Percentiles rank a stretch among this genome's conserved stretches.
These are phyloP conservation scores for Lolium multiflorum DNA, from an alignment of 176 grass and related monocot genomes.

Conservation along the genomic window DNA sequence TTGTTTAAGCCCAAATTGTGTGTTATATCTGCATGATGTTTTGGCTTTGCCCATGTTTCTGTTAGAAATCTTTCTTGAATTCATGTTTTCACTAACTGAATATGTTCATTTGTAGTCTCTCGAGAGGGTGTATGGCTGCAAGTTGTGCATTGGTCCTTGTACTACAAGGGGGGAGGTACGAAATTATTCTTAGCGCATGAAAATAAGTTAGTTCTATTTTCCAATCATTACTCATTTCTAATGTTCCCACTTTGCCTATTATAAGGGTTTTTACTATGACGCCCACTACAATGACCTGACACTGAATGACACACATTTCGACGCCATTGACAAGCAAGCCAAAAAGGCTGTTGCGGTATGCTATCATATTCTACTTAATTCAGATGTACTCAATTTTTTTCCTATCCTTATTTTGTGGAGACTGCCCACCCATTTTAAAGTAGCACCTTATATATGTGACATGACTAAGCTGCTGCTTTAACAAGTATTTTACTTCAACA, in stretches of 20 bases:
- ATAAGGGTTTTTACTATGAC: slow-evolving; percentile 98
- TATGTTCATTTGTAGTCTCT: slow-evolving; percentile 61
- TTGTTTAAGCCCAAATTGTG: background rate
- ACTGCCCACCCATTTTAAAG: background rate
- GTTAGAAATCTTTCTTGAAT: background rate
- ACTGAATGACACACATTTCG: slow-evolving; percentile 89
- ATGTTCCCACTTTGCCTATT: slow-evolving; percentile 38
- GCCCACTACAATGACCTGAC: slow-evolving; percentile 84
- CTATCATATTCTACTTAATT: slow-evolving; percentile 29
- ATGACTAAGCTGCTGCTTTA: slow-evolving; percentile 29
- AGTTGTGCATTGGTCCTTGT: slow-evolving; percentile 97
- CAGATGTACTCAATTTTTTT: slow-evolving; percentile 13
- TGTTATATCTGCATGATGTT: background rate
- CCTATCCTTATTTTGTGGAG: slow-evolving; percentile 25
- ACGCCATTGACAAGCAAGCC: slow-evolving; percentile 76
- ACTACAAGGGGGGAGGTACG: slow-evolving; percentile 99
- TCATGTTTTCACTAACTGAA: slow-evolving; percentile 31
- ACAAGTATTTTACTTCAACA: slow-evolving; percentile 8
- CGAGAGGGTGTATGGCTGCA: slow-evolving; percentile 94
- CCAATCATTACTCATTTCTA: slow-evolving; percentile 1
- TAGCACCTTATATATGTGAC: background rate
- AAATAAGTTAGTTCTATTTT: slow-evolving; percentile 2
- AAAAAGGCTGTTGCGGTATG: slow-evolving; percentile 89
- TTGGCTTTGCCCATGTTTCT: background rate
- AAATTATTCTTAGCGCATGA: background rate